These are phyloP conservation scores for Herpotrichia juniperi DNA, from an alignment of 2,329 filamentous ascomycete species.

Conservation along the genomic window DNA sequence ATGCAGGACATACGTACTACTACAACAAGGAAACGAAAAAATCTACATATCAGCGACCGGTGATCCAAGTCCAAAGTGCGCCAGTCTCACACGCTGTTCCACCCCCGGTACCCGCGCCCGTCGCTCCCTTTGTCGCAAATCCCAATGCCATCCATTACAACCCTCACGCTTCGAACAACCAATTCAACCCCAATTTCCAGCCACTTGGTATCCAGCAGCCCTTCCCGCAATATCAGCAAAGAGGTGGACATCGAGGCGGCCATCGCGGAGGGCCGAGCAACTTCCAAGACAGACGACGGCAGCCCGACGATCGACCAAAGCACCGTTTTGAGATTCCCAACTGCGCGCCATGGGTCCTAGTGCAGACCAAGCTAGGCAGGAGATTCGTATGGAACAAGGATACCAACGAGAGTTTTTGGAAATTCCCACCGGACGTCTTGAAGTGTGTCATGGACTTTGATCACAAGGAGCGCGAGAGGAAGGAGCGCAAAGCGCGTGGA, in stretches of 20 bases:
- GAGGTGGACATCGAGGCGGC: conserved; percentile 6
- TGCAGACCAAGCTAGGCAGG: conserved; percentile 89
- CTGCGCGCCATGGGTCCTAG: conserved; percentile 84
- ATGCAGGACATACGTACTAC: conserved; percentile 79
- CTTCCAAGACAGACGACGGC: conserved; percentile 66
- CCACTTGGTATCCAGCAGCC: no score
- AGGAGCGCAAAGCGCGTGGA: conserved; percentile 58
- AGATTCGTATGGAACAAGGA: conserved; percentile 88
- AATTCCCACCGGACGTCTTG: conserved; percentile 86
- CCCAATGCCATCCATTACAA: conserved; percentile 37
- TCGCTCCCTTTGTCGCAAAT: conserved; percentile 2
- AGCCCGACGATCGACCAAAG: conserved; percentile 80
- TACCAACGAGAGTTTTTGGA: conserved; percentile 93
- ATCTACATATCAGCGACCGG: conserved; percentile 83
- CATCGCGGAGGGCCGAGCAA: conserved; percentile 57
- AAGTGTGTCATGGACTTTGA: conserved; percentile 74
- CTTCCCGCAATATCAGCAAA: conserved; percentile 4
- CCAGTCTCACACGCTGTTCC: conserved; percentile 7
- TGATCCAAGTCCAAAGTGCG: conserved; percentile 30
- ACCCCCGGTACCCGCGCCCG: conserved; percentile 9
- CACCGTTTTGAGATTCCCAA: conserved; percentile 79
- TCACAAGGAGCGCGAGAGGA: conserved; percentile 72
- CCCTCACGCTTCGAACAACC: conserved; percentile 31
- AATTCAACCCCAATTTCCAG: neutral
- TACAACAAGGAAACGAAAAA: conserved; percentile 82